These are phyloP conservation scores for Cornus controversa DNA, from an alignment of 148 eudicot genomes.

Conservation along the genomic window DNA sequence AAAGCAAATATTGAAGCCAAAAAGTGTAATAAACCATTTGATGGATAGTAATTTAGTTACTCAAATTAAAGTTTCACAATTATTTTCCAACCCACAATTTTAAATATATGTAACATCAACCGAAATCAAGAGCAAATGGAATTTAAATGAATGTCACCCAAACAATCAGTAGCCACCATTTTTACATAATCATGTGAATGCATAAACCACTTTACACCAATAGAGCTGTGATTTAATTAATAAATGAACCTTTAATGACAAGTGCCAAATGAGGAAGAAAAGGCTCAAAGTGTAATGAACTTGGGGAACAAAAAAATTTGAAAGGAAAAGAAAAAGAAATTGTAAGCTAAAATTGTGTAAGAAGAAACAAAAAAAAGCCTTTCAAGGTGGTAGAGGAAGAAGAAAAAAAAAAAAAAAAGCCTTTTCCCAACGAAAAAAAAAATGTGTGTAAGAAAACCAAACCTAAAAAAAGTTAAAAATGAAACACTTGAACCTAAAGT, in stretches of 20 bases:
- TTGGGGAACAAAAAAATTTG: not conserved
- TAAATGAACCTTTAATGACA: not conserved
- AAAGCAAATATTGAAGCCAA: too few relatives aligned
- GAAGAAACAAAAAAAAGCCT: too few relatives aligned
- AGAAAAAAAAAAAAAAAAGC: too few relatives aligned
- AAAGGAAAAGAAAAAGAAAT: not conserved
- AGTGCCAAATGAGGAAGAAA: too few relatives aligned
- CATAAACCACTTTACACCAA: constrained; percentile 4
- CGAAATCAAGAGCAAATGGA: not conserved
- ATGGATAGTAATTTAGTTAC: not conserved
- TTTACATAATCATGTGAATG: not conserved
- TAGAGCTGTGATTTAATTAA: not conserved
- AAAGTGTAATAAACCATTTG: too few relatives aligned
- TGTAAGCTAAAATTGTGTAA: too few relatives aligned
- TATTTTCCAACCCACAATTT: too few relatives aligned
- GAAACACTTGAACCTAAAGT: too few relatives aligned
- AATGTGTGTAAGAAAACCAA: not conserved
- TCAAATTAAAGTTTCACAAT: not conserved
- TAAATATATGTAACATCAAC: too few relatives aligned
- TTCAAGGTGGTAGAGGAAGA: too few relatives aligned
- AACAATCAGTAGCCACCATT: constrained; percentile 2
- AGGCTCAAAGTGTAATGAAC: not conserved
- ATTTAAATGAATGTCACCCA: not conserved
- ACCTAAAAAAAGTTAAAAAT: not conserved
- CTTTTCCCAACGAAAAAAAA: too few relatives aligned